A percentile compares a stretch with the other conserved stretches of the same genome.
Evolutionary conservation across 176 grass and related monocot genomes (phyloP).

Genomic region (Aegilops longissima): DNA sequence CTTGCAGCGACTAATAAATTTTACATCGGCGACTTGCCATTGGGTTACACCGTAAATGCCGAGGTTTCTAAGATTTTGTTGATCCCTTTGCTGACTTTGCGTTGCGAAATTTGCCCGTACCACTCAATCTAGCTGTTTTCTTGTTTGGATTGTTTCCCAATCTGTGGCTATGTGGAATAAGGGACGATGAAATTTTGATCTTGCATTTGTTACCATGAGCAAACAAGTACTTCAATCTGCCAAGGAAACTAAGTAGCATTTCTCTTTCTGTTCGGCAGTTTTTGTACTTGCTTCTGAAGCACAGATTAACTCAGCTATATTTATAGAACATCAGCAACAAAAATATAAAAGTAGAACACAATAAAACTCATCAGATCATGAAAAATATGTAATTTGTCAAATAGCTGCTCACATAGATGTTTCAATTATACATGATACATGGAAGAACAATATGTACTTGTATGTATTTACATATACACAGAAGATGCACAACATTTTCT

Average conservation of each 20-base stretch:
- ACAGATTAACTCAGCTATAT: neutral
- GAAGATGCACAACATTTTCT: constrained; percentile 14
- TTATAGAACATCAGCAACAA: neutral
- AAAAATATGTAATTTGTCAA: neutral
- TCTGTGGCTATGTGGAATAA: neutral
- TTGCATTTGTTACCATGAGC: neutral
- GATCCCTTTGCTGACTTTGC: no score
- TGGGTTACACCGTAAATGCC: no score
- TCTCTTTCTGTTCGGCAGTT: neutral
- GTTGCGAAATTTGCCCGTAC: no score
- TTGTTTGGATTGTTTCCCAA: neutral
- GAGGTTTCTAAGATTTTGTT: no score
- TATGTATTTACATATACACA: constrained; percentile 4
- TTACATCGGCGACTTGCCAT: no score
- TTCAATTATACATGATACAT: constrained; percentile 17
- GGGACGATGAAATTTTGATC: neutral
- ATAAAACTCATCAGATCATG: neutral
- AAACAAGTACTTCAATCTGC: neutral
- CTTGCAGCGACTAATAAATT: no score
- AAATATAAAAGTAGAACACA: neutral
- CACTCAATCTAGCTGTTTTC: neutral
- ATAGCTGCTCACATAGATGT: neutral
- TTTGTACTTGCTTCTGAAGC: neutral
- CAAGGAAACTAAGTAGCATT: neutral
- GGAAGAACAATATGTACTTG: neutral